Conservation (phyloP, 768 basidiomycete species). For the Tulasnella sp. region DNA sequence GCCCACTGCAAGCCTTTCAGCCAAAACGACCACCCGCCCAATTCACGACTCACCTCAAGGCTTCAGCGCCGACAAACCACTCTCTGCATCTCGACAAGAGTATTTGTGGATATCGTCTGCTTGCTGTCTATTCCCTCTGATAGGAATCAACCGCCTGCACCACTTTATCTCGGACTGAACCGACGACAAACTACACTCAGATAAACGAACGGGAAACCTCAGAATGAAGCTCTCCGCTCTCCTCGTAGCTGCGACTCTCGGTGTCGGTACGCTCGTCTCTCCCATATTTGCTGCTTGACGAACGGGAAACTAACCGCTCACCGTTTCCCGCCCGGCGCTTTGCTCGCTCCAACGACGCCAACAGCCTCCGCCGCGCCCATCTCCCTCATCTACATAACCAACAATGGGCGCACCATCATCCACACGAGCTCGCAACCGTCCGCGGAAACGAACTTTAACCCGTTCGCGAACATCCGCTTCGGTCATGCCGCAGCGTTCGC, state of each 20-base stretch:
- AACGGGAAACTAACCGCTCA: too few species aligned
- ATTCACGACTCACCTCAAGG: neutral
- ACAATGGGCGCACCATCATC: neutral
- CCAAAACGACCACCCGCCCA: neutral
- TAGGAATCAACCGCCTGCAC: neutral
- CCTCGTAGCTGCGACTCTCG: neutral
- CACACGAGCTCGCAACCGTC: neutral
- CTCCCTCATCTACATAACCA: neutral
- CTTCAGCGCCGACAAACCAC: neutral
- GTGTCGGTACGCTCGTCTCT: neutral
- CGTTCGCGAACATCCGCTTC: neutral
- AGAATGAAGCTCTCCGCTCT: neutral
- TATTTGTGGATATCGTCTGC: neutral
- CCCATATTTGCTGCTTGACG: neutral
- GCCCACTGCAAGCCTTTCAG: neutral
- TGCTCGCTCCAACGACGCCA: neutral
- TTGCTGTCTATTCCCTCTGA: neutral
- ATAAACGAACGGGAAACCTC: neutral
- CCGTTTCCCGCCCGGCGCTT: neutral
- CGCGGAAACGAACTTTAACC: neutral
- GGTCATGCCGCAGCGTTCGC: constrained; percentile 3
- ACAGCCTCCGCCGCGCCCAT: constrained; percentile 1
- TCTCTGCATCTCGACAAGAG: neutral
- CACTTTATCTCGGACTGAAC: neutral
- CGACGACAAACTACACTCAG: neutral